A percentile compares a stretch with the other conserved stretches of the same genome.
Conservation (phyloP, 805 yeast species). For the Nakazawaea peltata region DNA sequence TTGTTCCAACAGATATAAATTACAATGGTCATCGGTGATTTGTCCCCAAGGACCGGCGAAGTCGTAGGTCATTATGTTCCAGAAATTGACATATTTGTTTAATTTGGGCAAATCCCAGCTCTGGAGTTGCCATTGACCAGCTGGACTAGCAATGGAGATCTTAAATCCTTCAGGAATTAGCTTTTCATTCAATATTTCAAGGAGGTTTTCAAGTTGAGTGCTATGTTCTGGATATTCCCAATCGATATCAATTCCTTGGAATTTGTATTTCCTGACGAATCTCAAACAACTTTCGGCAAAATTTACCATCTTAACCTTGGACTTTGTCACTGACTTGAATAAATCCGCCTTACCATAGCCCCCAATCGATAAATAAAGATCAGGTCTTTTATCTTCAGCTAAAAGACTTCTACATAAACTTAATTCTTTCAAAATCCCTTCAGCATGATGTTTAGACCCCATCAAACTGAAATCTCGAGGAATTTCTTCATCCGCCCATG, state of each 20-base stretch:
- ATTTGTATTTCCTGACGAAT: slow-evolving; percentile 39
- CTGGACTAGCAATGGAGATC: slow-evolving; percentile 69
- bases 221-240: slow-evolving; percentile 70
- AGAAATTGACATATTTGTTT: slow-evolving; percentile 48
- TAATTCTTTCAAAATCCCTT: slow-evolving; percentile 6
- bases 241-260: slow-evolving; percentile 81
- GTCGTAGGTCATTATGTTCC: slow-evolving; percentile 85
- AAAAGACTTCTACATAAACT: not conserved
- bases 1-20: slow-evolving; percentile 31
- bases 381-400: slow-evolving; percentile 25
- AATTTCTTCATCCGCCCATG: slow-evolving; percentile 59
- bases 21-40: slow-evolving; percentile 52
- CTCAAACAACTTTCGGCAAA: slow-evolving; percentile 42
- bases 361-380: slow-evolving; percentile 63
- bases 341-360: slow-evolving; percentile 53
- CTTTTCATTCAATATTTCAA: slow-evolving; percentile 23
- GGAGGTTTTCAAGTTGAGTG: slow-evolving; percentile 33
- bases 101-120: slow-evolving; percentile 37
- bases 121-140: slow-evolving; percentile 35
- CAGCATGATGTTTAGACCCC: not conserved
- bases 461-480: not conserved
- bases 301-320: slow-evolving; percentile 21
- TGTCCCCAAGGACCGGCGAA: slow-evolving; percentile 66
- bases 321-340: slow-evolving; percentile 38
- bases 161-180: slow-evolving; percentile 30